A percentile compares a stretch with the other conserved stretches of the same genome.
These are phyloP conservation scores for Yamadazyma pseudoaaseri DNA, from an alignment of 1,139 yeast species.

Conservation along the genomic window DNA sequence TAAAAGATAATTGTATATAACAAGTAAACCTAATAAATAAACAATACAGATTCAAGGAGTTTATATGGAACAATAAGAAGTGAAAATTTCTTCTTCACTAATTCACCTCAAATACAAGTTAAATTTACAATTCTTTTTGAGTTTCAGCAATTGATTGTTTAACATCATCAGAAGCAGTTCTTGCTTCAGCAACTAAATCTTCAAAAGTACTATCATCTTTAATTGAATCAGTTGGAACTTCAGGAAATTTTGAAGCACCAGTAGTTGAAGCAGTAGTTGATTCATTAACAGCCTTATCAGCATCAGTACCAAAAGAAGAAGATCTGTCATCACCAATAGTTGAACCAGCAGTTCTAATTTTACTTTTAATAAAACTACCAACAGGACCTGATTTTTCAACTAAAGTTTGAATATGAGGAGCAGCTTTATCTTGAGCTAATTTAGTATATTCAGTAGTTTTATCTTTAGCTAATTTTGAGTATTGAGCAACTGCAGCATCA, in stretches of 20 bases:
- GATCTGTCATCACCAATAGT: constrained; percentile 53
- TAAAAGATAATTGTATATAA: not conserved
- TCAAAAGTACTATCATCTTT: constrained; percentile 27
- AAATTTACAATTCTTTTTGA: constrained; percentile 7
- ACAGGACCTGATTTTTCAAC: constrained; percentile 66
- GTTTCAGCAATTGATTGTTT: constrained; percentile 15
- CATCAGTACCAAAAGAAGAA: constrained; percentile 13
- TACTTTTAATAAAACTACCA: constrained; percentile 54
- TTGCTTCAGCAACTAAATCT: constrained; percentile 24
- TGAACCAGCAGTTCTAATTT: constrained; percentile 70
- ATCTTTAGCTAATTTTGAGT: constrained; percentile 53
- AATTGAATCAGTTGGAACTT: constrained; percentile 37
- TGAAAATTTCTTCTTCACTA: not conserved
- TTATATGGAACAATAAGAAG: not conserved
- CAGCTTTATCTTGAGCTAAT: constrained; percentile 55
- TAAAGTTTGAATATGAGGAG: constrained; percentile 42
- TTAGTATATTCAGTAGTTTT: constrained; percentile 53
- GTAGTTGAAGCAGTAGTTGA: constrained; percentile 23
- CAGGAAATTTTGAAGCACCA: constrained; percentile 49
- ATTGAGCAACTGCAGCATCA: constrained; percentile 67
- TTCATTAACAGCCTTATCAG: constrained; percentile 8
- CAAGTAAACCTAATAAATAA: constrained; percentile 4
- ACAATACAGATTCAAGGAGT: not conserved
- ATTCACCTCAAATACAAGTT: not conserved
- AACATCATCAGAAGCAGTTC: constrained; percentile 14